phyloP scores from a whole-genome alignment of 2,329 filamentous ascomycete genomes.

The Aspergillus japonicus region DNA sequence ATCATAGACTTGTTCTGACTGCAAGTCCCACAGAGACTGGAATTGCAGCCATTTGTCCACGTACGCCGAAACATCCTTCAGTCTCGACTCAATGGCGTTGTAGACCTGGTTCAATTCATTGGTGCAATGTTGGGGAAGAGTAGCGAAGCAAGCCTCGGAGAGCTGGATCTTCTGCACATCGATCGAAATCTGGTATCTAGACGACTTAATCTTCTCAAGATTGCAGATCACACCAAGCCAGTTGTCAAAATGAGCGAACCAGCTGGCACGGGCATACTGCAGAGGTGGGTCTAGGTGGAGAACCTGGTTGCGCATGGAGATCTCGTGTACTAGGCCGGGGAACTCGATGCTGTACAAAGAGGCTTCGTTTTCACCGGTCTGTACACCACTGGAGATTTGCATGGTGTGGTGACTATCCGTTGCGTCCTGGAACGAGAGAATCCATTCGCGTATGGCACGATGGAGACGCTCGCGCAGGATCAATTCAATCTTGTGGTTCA shows the following conservation, averaged over 20 bases:
- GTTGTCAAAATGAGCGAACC: conserved; percentile 87
- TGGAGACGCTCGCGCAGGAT: conserved; percentile 80
- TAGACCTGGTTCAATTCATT: conserved; percentile 78
- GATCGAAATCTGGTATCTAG: conserved; percentile 86
- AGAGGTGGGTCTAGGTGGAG: conserved; percentile 94
- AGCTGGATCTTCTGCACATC: conserved; percentile 43
- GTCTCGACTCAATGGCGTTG: conserved; percentile 75
- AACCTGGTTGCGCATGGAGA: conserved; percentile 96
- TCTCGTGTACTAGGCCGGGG: conserved; percentile 71
- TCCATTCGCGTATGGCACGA: conserved; percentile 82
- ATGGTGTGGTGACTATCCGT: conserved; percentile 30
- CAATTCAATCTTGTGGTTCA: conserved; percentile 81
- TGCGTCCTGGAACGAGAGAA: conserved; percentile 71
- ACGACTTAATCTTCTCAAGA: conserved; percentile 89
- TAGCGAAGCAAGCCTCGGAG: conserved; percentile 66
- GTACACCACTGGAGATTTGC: conserved; percentile 23
- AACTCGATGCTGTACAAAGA: conserved; percentile 42
- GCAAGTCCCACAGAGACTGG: conserved; percentile 96
- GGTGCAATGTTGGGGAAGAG: conserved; percentile 81
- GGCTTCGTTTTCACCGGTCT: conserved; percentile 30
- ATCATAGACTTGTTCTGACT: conserved; percentile 92
- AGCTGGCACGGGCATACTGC: conserved; percentile 86
- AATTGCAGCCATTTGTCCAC: conserved; percentile 99
- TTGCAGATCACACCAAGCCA: conserved; percentile 95
- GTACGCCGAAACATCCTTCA: conserved; percentile 76